phyloP scores from a whole-genome alignment of 1,284 basidiomycete species.

The Ustilago hordei region DNA sequence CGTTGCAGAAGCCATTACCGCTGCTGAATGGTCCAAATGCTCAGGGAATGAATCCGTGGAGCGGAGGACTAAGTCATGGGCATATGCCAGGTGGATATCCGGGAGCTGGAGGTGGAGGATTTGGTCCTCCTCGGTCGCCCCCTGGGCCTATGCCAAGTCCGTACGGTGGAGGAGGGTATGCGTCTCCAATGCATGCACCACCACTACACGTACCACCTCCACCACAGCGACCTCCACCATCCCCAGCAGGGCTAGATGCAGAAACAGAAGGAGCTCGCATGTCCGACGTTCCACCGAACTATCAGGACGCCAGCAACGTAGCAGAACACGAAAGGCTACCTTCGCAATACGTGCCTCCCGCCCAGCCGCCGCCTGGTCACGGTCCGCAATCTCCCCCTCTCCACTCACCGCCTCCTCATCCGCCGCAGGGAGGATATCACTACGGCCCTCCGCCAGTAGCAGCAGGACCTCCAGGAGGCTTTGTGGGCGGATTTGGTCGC shows the following conservation, averaged over 20 bases:
- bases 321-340: conserved; percentile 31
- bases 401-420: conserved; percentile 8
- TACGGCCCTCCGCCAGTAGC: conserved; percentile 6
- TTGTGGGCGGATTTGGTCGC: conserved; percentile 33
- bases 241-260: conserved; percentile 25
- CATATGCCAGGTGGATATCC: conserved; percentile 41
- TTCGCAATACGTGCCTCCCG: conserved; percentile 45
- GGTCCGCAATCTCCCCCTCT: conserved; percentile 3
- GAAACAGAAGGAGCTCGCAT: conserved; percentile 47
- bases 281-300: conserved; percentile 53
- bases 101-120: conserved; percentile 22
- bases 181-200: conserved; percentile 16
- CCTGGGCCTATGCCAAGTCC: neutral
- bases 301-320: conserved; percentile 46
- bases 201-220: conserved; percentile 6
- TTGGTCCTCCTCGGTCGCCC: neutral
- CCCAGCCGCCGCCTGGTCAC: conserved; percentile 31
- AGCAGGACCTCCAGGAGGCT: conserved; percentile 12
- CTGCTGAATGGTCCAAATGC: conserved; percentile 12
- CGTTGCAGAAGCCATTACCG: conserved; percentile 48
- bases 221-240: conserved; percentile 5
- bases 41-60: neutral
- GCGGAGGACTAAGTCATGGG: conserved; percentile 34
- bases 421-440: conserved; percentile 10
- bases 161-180: conserved; percentile 21